Evolutionary conservation across 1,139 yeast species (phyloP).

Genomic region (Blastobotrys aristatus): DNA sequence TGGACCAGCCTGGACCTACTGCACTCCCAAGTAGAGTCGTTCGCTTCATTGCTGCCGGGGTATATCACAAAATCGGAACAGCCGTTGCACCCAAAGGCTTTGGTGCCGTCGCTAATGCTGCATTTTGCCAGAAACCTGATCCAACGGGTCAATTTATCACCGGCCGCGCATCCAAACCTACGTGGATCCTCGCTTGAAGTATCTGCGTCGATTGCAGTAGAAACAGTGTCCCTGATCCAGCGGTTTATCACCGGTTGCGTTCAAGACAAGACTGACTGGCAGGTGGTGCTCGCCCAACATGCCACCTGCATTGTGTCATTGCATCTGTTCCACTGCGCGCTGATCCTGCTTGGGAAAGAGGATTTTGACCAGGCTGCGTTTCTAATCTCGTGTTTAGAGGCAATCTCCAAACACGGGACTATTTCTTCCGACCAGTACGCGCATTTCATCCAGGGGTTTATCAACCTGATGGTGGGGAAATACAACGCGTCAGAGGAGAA

Average conservation of each 20-base stretch:
- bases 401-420: constrained; percentile 1
- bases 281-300: constrained; percentile 8
- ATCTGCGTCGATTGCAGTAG: constrained; percentile 12
- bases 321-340: constrained; percentile 22
- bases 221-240: constrained; percentile 12
- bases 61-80: constrained; percentile 9
- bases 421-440: constrained; percentile 10
- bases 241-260: constrained; percentile 12
- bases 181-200: constrained; percentile 12
- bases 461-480: constrained; percentile 13
- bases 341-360: constrained; percentile 19
- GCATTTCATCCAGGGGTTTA: constrained; percentile 20
- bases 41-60: constrained; percentile 11
- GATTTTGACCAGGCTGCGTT: constrained; percentile 17
- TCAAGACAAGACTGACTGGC: neutral
- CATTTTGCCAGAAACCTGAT: constrained; percentile 13
- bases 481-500: neutral
- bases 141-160: constrained; percentile 17
- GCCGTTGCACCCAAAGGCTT: constrained; percentile 9
- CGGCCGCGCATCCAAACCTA: constrained; percentile 13
- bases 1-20: constrained; percentile 12
- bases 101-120: constrained; percentile 9
- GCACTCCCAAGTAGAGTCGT: constrained; percentile 14
- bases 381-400: constrained; percentile 12
- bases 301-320: constrained; percentile 13